Percentiles rank a stretch among this genome's conserved stretches.
phyloP scores from a whole-genome alignment of 345 rosid species.

The Garcia nutans region DNA sequence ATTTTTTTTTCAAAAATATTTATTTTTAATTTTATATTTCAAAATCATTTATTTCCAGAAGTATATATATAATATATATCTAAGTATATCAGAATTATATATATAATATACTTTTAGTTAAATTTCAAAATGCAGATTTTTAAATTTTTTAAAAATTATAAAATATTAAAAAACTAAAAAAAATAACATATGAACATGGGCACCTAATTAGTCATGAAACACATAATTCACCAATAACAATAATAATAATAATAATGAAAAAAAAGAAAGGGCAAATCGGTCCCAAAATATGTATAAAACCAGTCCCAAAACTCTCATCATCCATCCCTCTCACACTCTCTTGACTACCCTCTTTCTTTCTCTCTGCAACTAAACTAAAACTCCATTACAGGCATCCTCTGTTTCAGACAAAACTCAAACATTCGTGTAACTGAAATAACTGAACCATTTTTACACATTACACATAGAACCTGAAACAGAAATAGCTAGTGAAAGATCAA shows the following conservation, averaged over 20 bases:
- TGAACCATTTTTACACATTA: background rate
- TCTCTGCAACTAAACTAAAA: background rate
- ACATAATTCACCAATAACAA: background rate
- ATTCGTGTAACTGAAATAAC: background rate
- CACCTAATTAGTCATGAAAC: background rate
- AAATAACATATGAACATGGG: too few species aligned
- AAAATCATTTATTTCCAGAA: too few species aligned
- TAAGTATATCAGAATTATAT: too few species aligned
- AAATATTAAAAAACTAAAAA: too few species aligned
- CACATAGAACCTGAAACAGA: too few species aligned
- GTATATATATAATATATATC: too few species aligned
- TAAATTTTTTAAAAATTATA: too few species aligned
- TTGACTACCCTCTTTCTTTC: too few species aligned
- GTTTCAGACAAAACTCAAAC: background rate
- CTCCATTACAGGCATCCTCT: background rate
- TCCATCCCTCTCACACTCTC: background rate
- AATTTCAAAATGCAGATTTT: too few species aligned
- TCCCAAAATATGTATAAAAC: slow-evolving; percentile 8
- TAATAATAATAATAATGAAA: background rate
- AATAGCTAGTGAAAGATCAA: background rate
- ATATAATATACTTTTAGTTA: too few species aligned
- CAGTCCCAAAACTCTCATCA: background rate
- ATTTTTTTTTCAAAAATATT: too few species aligned
- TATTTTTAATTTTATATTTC: too few species aligned
- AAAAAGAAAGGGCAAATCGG: background rate